Evolutionary conservation across 306 rosid genomes (phyloP), one percentile per base, ranked within the genome.

Genomic region (Biancaea sappan): DNA sequence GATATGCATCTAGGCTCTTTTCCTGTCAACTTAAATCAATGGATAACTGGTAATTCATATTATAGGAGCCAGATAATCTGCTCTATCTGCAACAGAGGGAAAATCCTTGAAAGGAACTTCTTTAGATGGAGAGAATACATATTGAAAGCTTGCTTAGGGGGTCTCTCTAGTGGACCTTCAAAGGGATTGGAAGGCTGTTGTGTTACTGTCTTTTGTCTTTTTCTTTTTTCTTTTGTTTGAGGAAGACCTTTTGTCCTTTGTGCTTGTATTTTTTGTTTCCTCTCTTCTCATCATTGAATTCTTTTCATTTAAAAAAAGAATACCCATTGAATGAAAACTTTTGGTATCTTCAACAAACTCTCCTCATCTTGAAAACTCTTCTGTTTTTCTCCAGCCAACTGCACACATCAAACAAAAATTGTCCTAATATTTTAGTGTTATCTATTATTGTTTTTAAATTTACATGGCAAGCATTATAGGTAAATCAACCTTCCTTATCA

Each of bases 371-470:
- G 35, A 46, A 73, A 47, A 22, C 77, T 32, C 9, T 51, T 21
- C 18, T 61, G 62, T 56, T 74, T 13, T 51, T 18, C 41, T 43
- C 37, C 6, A 24, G 31, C 72, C 52, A 63, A 35, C 16, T 63
- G 63, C 62, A 14, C 28, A 14, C 21, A 61, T 61, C 63, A 63
- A 63, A 63, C 62, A 62, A n/a, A n/a, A n/a, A n/a, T n/a, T n/a
- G 1, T 46, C 31, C 28, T 26, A 18, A 52, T 9, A 19, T 64
- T 56, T 65, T 54, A 21, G 31, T 46, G 60, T 48, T 53, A 72
- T 77, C 61, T 31, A 26, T 56, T 59, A 24, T 65, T 72, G 67
- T 72, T 38, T 38, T 28, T n/a, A 63, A 51, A 47, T 56, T 52
- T 46, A 66, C 46, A 26, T 56, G 71, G 31, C 69, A 43, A 56